These are phyloP conservation scores for Tribonema minus DNA, from an alignment of 108 stramenopile species.

Conservation along the genomic window DNA sequence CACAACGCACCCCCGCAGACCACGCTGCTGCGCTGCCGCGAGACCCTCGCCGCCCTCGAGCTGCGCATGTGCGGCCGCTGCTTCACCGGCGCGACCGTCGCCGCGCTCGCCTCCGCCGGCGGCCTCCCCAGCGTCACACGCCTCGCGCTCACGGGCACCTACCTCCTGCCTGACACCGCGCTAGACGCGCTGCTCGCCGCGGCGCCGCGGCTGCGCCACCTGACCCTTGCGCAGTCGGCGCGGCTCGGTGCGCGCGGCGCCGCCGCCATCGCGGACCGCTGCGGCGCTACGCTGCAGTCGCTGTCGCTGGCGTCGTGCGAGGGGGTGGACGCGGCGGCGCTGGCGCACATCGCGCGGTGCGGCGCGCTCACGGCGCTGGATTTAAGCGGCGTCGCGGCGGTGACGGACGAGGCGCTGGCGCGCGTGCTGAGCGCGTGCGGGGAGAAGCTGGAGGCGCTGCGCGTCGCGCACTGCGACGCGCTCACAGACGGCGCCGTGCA, in stretches of 20 bases:
- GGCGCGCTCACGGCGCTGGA: not conserved
- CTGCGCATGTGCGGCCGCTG: constrained; percentile 28
- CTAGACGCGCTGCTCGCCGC: constrained; percentile 1
- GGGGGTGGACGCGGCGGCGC: not conserved
- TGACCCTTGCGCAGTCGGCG: no score
- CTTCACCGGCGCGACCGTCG: not conserved
- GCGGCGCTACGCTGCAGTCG: constrained; percentile 5
- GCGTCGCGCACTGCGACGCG: constrained; percentile 1
- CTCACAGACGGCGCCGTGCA: constrained; percentile 6
- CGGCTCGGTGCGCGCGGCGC: no score
- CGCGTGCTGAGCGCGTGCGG: not conserved
- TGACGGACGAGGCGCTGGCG: not conserved
- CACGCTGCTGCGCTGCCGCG: constrained; percentile 6
- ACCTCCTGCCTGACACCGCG: not conserved
- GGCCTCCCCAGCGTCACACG: constrained; percentile 11
- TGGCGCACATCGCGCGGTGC: not conserved
- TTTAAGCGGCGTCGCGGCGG: not conserved
- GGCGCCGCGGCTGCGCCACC: not conserved
- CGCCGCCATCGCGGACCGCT: no score
- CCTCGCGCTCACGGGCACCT: constrained; percentile 4
- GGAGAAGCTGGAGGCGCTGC: not conserved
- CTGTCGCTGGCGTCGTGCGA: constrained; percentile 9
- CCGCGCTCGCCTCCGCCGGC: not conserved
- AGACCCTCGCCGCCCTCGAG: constrained; percentile 3
- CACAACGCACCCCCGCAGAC: no score